Base-by-base conservation (phyloP, 2,329 filamentous ascomycete genomes). In the Aschersonia sp. region DNA sequence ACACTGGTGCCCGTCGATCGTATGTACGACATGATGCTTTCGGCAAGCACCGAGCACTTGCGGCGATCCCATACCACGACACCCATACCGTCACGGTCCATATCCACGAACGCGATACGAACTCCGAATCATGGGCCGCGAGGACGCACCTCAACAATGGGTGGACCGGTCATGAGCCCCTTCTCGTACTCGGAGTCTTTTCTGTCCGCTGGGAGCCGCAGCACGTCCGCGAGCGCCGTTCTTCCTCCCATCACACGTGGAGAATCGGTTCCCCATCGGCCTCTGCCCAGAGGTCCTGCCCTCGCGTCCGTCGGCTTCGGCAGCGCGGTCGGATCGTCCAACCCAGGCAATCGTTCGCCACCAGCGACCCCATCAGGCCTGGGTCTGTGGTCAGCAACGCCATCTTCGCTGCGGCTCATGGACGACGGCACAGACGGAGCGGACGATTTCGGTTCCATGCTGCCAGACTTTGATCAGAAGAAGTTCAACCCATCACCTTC, bases 41-140 rank as follows among this genome's bases (percentile, higher is more conserved):
- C 84, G n/a, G 84, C 84, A 31, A 87, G 78, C 48, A 82, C 80
- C 0, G 85, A 89, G 32, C 85, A 92, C 58, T 66, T 91, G 3
- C 74, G 79, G 5, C 49, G 44, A 5, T 30, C 45, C 10, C 65
- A 66, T 31, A 64, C 56, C 9, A 55, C 58, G 4, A 65, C 63
- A 20, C 63, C 66, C 1, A 55, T 57, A 51, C 62, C 62, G 40
- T 53, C 59, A 12, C 56, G 61, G 50, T 60, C 62, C 4, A 56
- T 56, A 5, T 60, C 68, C 51, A 58, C 61, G 53, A 56, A 61
- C 45, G 52, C 58, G 48, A 56, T 65, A 42, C 58, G 45, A 53
- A 64, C 48, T 44, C 48, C 64, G 29, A 50, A 45, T 28, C 38
- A 43, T 7, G 54, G 51, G 4, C 46, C 48, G 3, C 67, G 71